A percentile compares a stretch with the other conserved stretches of the same genome.
These are phyloP conservation scores for Rosa multiflora DNA, from an alignment of 306 rosid genomes.

Conservation along the genomic window DNA sequence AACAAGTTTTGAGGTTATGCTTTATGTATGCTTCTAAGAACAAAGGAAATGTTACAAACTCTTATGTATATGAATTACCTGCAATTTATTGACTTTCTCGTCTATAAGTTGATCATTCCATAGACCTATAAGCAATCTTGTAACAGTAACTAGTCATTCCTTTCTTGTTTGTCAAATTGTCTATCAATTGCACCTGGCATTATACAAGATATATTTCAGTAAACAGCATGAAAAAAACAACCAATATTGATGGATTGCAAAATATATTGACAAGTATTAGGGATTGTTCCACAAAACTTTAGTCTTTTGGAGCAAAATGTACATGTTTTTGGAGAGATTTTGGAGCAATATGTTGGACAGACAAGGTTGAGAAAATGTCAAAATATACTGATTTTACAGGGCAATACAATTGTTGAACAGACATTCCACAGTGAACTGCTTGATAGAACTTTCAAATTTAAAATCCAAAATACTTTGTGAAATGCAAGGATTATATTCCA, in stretches of 20 bases:
- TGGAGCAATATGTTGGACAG: neutral
- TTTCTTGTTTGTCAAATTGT: slow-evolving; percentile 93
- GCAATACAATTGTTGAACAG: neutral
- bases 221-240: neutral
- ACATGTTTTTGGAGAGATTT: neutral
- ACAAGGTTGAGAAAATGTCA: neutral
- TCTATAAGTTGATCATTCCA: slow-evolving; percentile 94
- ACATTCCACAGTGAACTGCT: neutral
- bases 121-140: slow-evolving; percentile 74
- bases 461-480: neutral
- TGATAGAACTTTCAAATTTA: neutral
- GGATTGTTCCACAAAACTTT: neutral
- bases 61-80: slow-evolving; percentile 19
- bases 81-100: slow-evolving; percentile 74
- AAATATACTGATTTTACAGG: neutral
- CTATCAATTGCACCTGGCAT: slow-evolving; percentile 77
- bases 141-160: slow-evolving; percentile 96
- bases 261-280: neutral
- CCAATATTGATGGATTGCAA: neutral
- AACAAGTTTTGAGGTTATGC: neutral
- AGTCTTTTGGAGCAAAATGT: neutral
- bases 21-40: neutral
- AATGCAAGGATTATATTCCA: neutral
- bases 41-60: neutral
- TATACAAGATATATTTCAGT: neutral